phyloP scores from a whole-genome alignment of 768 basidiomycete species.

The Coprinellus micaceus region DNA sequence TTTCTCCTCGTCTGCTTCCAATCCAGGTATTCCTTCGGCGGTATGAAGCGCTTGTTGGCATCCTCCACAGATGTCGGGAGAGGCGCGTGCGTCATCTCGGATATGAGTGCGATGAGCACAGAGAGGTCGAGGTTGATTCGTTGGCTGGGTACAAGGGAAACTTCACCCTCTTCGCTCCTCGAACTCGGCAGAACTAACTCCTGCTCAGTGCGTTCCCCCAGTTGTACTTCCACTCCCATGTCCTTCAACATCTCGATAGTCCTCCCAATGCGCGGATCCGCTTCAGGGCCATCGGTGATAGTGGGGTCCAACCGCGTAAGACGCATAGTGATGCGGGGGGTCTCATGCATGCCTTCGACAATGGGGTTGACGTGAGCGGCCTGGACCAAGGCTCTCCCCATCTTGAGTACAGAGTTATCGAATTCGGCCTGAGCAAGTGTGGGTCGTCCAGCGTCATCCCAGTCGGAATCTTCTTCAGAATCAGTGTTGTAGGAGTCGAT shows the following conservation, averaged over 20 bases:
- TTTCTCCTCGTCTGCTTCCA: slow-evolving; percentile 47
- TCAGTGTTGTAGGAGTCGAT: slow-evolving; percentile 77
- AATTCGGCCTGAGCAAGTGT: slow-evolving; percentile 49
- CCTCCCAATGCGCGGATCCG: slow-evolving; percentile 55
- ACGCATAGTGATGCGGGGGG: slow-evolving; percentile 55
- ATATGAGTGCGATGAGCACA: slow-evolving; percentile 77
- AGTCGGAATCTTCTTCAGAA: slow-evolving; percentile 53
- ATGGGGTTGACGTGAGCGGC: slow-evolving; percentile 61
- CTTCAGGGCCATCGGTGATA: slow-evolving; percentile 22
- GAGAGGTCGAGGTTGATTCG: slow-evolving; percentile 82
- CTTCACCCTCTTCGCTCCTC: neutral
- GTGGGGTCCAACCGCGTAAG: slow-evolving; percentile 65
- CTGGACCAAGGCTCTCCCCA: slow-evolving; percentile 62
- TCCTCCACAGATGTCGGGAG: slow-evolving; percentile 56
- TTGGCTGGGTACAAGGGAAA: slow-evolving; percentile 41
- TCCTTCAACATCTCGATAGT: slow-evolving; percentile 54
- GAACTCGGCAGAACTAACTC: slow-evolving; percentile 14
- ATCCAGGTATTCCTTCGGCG: slow-evolving; percentile 51
- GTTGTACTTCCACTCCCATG: slow-evolving; percentile 64
- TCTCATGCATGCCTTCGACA: slow-evolving; percentile 26
- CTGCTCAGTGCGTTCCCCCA: slow-evolving; percentile 50
- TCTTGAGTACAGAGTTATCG: slow-evolving; percentile 70
- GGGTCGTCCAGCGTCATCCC: slow-evolving; percentile 39
- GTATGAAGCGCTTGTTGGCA: slow-evolving; percentile 61
- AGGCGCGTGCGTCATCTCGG: slow-evolving; percentile 73